phyloP scores from a whole-genome alignment of 495 filamentous ascomycete genomes.

The Apiosordaria backusii region DNA sequence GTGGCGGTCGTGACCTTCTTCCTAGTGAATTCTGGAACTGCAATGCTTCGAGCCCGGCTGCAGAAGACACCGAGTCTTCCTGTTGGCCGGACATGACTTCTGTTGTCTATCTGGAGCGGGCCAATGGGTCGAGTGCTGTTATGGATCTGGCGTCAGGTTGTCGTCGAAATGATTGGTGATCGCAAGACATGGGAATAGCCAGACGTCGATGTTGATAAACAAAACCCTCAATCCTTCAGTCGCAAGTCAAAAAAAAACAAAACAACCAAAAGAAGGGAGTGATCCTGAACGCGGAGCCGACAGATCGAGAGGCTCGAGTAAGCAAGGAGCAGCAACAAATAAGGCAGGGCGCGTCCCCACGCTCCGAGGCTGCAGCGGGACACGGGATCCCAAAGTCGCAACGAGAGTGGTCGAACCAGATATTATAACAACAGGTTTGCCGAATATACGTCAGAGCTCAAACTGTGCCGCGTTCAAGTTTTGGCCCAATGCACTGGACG shows the following conservation, averaged over 20 bases:
- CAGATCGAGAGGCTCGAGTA: conserved; percentile 5
- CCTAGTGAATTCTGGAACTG: conserved; percentile 20
- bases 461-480: conserved; percentile 9
- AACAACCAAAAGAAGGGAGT: conserved; percentile 2
- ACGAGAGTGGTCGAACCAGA: conserved; percentile 21
- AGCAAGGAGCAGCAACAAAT: conserved; percentile 15
- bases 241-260: conserved; percentile 1
- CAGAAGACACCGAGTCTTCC: conserved; percentile 20
- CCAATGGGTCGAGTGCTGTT: background rate
- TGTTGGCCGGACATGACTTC: conserved; percentile 22
- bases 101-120: background rate
- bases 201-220: background rate
- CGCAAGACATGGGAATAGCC: background rate
- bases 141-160: background rate
- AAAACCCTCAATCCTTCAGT: background rate
- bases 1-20: conserved; percentile 27
- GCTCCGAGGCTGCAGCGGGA: conserved; percentile 17
- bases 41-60: conserved; percentile 21
- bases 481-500: background rate
- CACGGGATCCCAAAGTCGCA: conserved; percentile 17
- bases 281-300: conserved; percentile 18
- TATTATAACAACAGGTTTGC: conserved; percentile 26
- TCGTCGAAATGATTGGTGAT: background rate
- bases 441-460: conserved; percentile 30
- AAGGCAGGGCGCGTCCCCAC: conserved; percentile 24